These are phyloP conservation scores for Rubia occidens DNA, from an alignment of 305 asterid genomes.

Conservation along the genomic window DNA sequence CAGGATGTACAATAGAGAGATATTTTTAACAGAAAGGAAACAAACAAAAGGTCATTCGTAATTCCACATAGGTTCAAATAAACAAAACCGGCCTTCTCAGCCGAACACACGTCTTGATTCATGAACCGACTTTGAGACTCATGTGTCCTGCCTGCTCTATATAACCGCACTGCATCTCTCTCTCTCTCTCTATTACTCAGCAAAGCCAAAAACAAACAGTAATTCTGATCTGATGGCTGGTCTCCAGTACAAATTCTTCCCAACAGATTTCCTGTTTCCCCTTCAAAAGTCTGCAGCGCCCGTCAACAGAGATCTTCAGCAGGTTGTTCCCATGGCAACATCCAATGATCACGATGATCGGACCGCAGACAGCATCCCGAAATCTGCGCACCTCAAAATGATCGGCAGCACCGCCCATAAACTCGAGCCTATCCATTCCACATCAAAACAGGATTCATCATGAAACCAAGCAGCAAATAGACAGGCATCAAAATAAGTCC, in stretches of 20 bases:
- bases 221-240: conserved; percentile 15
- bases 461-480: too few relatives aligned
- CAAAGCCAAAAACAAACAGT: not conserved
- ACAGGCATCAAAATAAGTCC: too few relatives aligned
- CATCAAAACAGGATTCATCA: not conserved
- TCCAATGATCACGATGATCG: conserved; percentile 11
- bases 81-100: too few relatives aligned
- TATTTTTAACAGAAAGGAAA: not conserved
- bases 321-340: conserved; percentile 17
- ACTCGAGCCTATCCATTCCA: not conserved
- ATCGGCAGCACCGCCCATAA: not conserved
- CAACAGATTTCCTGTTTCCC: conserved; percentile 25
- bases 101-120: not conserved
- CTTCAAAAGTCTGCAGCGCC: conserved; percentile 7
- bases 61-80: not conserved
- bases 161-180: not conserved
- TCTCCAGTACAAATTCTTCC: conserved; percentile 30
- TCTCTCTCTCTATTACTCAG: not conserved
- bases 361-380: not conserved
- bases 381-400: not conserved
- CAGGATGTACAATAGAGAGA: too few relatives aligned
- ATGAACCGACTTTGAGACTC: not conserved
- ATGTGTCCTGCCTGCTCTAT: not conserved
- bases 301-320: conserved; percentile 1
- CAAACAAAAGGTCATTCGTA: not conserved